Conservation (phyloP, 352 stramenopile genomes). For the Stephanocyclus meneghinianus region DNA sequence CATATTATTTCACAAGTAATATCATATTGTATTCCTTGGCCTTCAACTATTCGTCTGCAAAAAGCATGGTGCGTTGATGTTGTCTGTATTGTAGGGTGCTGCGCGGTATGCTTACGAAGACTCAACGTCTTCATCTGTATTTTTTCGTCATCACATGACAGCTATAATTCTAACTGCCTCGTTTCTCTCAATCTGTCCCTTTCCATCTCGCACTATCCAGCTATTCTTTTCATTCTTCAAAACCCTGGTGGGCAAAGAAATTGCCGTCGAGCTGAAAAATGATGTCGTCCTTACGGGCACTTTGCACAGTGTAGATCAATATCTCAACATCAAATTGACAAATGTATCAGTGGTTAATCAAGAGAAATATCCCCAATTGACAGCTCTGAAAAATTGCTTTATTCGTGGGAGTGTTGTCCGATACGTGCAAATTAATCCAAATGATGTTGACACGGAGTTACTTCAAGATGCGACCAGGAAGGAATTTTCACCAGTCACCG, state of each 20-base stretch:
- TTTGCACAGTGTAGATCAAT: constrained; percentile 98
- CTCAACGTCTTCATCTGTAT: too few species aligned
- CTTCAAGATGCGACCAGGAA: constrained; percentile 88
- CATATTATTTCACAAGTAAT: too few species aligned
- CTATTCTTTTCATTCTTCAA: constrained; percentile 99
- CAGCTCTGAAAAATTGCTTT: constrained; percentile 97
- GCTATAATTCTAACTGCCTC: not conserved
- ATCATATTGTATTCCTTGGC: too few species aligned
- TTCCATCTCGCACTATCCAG: constrained; percentile 57
- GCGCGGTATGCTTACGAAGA: too few species aligned
- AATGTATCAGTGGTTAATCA: constrained; percentile 94
- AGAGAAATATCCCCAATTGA: constrained; percentile 95
- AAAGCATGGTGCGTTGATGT: too few species aligned
- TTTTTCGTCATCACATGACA: too few species aligned
- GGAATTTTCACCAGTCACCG: constrained; percentile 69
- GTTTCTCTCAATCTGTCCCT: not conserved
- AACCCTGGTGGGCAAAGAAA: constrained; percentile 95
- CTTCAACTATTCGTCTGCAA: too few species aligned
- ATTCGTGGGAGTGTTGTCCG: constrained; percentile 96
- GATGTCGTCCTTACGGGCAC: constrained; percentile 94
- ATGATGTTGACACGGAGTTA: constrained; percentile 95
- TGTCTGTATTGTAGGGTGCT: too few species aligned
- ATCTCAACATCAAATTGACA: constrained; percentile 98
- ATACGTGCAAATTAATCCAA: constrained; percentile 97
- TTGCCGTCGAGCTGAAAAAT: constrained; percentile 99